phyloP scores from a whole-genome alignment of 805 yeast species.

The Candida silvatica region DNA sequence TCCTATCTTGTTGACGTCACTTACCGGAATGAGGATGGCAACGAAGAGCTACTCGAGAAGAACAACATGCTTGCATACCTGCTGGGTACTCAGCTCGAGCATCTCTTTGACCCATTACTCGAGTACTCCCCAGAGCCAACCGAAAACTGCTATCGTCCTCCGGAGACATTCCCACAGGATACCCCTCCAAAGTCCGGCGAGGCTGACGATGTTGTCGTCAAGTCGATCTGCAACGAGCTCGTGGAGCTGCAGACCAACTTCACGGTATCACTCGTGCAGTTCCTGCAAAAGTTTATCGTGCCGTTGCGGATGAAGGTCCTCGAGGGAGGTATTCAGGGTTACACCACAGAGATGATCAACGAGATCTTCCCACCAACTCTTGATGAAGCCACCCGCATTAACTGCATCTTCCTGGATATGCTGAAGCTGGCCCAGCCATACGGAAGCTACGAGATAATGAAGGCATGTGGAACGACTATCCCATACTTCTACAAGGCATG shows the following conservation, averaged over 20 bases:
- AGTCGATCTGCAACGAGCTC: conserved; percentile 57
- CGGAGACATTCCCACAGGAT: conserved; percentile 19
- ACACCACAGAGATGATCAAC: conserved; percentile 62
- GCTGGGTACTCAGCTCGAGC: conserved; percentile 81
- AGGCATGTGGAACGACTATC: conserved; percentile 72
- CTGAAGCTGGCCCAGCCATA: conserved; percentile 54
- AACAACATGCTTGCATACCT: conserved; percentile 72
- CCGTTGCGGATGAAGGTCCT: conserved; percentile 69
- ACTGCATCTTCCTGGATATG: conserved; percentile 75
- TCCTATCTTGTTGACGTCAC: conserved; percentile 67
- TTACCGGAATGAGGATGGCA: conserved; percentile 33
- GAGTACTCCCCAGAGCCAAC: conserved; percentile 91
- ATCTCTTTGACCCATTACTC: conserved; percentile 77
- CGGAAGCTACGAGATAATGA: conserved; percentile 71
- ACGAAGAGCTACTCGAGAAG: conserved; percentile 28
- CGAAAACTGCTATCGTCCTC: conserved; percentile 61
- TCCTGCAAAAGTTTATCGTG: conserved; percentile 70
- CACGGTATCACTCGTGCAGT: conserved; percentile 62
- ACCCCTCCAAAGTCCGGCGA: conserved; percentile 6
- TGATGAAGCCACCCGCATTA: conserved; percentile 86
- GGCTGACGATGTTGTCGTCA: conserved; percentile 27
- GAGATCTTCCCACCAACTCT: conserved; percentile 88
- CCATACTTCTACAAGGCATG: conserved; percentile 92
- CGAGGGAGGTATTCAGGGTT: conserved; percentile 39
- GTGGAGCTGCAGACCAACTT: conserved; percentile 64